phyloP scores from a whole-genome alignment of 164 flowering plant species.

The Warburgia ugandensis region DNA sequence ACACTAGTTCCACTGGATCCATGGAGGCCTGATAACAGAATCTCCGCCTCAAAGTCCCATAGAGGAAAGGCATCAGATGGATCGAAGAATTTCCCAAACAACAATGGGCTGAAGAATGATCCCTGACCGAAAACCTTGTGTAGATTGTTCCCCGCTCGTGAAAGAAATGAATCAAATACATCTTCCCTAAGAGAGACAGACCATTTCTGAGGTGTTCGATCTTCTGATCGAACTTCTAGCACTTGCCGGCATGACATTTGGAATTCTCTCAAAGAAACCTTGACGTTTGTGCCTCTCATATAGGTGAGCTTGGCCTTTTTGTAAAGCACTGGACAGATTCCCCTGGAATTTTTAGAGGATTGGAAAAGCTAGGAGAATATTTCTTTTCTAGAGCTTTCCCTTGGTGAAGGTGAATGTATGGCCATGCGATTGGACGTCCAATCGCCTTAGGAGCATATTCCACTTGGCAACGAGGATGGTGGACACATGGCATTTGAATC shows the following conservation, averaged over 20 bases:
- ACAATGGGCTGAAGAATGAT: constrained; percentile 69
- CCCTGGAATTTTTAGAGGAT: constrained; percentile 28
- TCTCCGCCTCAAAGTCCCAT: constrained; percentile 79
- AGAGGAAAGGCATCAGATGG: constrained; percentile 94
- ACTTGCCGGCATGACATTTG: constrained; percentile 33
- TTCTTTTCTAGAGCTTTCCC: constrained; percentile 9
- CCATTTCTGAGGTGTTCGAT: constrained; percentile 65
- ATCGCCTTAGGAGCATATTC: not conserved
- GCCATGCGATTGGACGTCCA: not conserved
- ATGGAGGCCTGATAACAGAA: constrained; percentile 35
- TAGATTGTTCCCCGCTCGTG: constrained; percentile 27
- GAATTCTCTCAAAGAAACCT: constrained; percentile 10
- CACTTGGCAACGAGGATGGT: too few relatives aligned
- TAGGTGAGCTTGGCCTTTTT: constrained; percentile 11
- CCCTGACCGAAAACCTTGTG: constrained; percentile 56
- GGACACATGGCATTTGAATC: too few relatives aligned
- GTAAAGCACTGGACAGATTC: constrained; percentile 40
- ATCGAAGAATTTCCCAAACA: constrained; percentile 84
- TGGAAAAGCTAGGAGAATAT: constrained; percentile 22
- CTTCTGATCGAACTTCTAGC: constrained; percentile 53
- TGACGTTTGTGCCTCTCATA: constrained; percentile 16
- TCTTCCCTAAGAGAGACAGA: constrained; percentile 55
- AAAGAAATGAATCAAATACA: constrained; percentile 34
- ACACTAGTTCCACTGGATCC: constrained; percentile 33
- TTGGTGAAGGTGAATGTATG: constrained; percentile 5